These are phyloP conservation scores for Carex parvula DNA, from an alignment of 176 grass and related monocot species.

Conservation along the genomic window DNA sequence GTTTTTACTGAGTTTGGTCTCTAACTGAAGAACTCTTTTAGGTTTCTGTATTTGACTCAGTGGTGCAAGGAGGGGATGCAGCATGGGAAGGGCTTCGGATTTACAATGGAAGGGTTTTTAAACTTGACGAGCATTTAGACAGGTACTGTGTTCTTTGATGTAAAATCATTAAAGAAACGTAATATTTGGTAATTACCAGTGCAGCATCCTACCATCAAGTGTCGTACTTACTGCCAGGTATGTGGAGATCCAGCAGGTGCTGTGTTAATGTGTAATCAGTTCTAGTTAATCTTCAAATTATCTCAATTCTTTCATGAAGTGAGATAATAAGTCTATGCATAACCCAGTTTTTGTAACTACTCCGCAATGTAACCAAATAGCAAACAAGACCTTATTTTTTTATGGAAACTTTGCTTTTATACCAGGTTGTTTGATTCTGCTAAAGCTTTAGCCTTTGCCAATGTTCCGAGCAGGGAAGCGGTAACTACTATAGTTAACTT, in stretches of 20 bases:
- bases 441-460: constrained; percentile 88
- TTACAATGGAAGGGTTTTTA: constrained; percentile 87
- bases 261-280: neutral
- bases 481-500: constrained; percentile 37
- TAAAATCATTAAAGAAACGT: neutral
- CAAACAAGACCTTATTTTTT: neutral
- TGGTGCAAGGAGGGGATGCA: constrained; percentile 99
- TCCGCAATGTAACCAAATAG: neutral
- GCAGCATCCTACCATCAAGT: neutral
- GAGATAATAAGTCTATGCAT: neutral
- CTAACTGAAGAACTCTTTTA: constrained; percentile 41
- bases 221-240: neutral
- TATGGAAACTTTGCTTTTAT: neutral
- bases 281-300: neutral
- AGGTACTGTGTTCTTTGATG: constrained; percentile 39
- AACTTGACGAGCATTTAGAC: constrained; percentile 96
- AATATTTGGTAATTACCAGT: neutral
- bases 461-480: constrained; percentile 72
- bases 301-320: neutral
- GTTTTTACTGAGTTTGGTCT: neutral
- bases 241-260: too few relatives aligned
- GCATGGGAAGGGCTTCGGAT: constrained; percentile 94
- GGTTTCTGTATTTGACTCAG: constrained; percentile 96
- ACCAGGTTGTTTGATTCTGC: constrained; percentile 91
- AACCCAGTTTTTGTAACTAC: neutral